phyloP scores from a whole-genome alignment of 345 rosid genomes.

The Eutrema japonicum region DNA sequence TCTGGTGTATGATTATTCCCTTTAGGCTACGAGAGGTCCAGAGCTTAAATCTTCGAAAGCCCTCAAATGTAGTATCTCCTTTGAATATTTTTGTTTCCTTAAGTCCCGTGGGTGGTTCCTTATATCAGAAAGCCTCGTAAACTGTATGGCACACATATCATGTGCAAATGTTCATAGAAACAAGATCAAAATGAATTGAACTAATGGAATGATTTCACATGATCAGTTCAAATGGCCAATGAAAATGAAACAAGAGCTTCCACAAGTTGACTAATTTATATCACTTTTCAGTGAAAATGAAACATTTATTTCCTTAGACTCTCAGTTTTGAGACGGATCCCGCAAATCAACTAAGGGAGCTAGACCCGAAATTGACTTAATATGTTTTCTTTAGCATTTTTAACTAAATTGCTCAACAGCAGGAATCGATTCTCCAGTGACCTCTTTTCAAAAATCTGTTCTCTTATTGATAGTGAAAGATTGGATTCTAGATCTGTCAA shows the following conservation, averaged over 20 bases:
- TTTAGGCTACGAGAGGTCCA: not conserved
- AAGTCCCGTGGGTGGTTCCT: not conserved
- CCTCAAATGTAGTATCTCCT: not conserved
- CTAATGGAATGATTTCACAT: not conserved
- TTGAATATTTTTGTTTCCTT: too few species aligned
- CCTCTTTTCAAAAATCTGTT: not conserved
- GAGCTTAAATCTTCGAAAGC: not conserved
- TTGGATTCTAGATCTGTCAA: not conserved
- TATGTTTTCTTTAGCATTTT: not conserved
- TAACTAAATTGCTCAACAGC: conserved; percentile 6
- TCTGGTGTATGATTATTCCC: conserved; percentile 13
- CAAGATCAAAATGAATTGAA: conserved; percentile 5
- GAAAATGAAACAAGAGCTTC: not conserved
- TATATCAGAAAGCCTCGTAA: not conserved
- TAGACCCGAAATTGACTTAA: not conserved
- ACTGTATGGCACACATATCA: conserved; percentile 6
- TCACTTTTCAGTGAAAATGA: conserved; percentile 7
- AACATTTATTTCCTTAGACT: not conserved
- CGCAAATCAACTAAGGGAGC: conserved; percentile 1
- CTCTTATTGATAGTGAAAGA: not conserved
- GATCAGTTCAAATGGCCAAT: not conserved
- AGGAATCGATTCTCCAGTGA: conserved; percentile 2
- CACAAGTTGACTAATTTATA: not conserved
- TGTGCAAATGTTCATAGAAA: not conserved
- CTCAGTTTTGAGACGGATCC: conserved; percentile 3